phyloP scores from a whole-genome alignment of 805 yeast species.

The Kodamaea kaohsiungensis region DNA sequence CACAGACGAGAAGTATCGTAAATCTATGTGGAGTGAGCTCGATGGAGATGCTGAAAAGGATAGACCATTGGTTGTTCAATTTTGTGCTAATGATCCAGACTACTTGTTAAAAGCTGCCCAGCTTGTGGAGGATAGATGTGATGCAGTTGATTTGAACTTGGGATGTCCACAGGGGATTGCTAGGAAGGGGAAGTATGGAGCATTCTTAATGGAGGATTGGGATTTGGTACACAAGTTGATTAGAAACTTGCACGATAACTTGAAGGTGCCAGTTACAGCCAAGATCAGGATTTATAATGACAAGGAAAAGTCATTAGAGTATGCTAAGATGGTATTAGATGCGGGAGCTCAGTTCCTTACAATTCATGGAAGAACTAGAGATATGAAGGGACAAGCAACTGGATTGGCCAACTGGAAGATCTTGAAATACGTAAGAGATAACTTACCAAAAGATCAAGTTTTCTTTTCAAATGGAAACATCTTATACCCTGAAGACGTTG shows the following conservation, averaged over 20 bases:
- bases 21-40: conserved; percentile 63
- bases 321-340: conserved; percentile 82
- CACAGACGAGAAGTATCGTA: conserved; percentile 76
- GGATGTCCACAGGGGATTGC: conserved; percentile 99
- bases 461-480: conserved; percentile 94
- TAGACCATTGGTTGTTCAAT: conserved; percentile 89
- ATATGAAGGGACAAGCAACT: conserved; percentile 95
- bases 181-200: conserved; percentile 89
- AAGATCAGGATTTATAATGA: conserved; percentile 89
- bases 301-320: conserved; percentile 76
- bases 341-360: conserved; percentile 97
- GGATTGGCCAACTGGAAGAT: conserved; percentile 94
- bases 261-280: conserved; percentile 90
- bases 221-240: conserved; percentile 72
- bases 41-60: conserved; percentile 76
- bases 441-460: conserved; percentile 76
- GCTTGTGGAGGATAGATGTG: conserved; percentile 78
- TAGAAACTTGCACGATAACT: conserved; percentile 67
- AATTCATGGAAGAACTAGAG: conserved; percentile 94
- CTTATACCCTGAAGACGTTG: conserved; percentile 82
- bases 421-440: conserved; percentile 72
- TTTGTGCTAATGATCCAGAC: conserved; percentile 95
- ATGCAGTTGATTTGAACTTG: conserved; percentile 91
- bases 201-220: conserved; percentile 98
- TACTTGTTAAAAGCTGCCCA: conserved; percentile 78